Base-by-base conservation (phyloP, 495 filamentous ascomycete genomes). In the Trichocladium antarcticum region DNA sequence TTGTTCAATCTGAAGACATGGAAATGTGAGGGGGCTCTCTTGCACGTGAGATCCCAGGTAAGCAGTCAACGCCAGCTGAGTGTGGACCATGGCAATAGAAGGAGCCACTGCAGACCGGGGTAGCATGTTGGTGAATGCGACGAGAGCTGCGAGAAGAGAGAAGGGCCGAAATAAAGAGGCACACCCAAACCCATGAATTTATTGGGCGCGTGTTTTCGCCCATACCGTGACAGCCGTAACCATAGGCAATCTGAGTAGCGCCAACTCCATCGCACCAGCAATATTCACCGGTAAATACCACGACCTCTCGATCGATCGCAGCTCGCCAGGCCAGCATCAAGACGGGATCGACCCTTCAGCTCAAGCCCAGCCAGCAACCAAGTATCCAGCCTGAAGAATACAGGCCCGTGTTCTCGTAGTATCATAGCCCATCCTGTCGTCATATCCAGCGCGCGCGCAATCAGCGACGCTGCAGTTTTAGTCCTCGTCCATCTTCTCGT, bases 401-500 rank as follows among this genome's bases (percentile, higher is more conserved):
- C 24, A 1, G 19, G 41, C 11, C 48, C 40, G 45, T 50, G 45
- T 44, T 40, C 48, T 50, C 48, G 15, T 44, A 22, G 39, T 9
- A 42, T 44, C 48, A 34, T 44, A 32, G 20, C 47, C 37, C 42
- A 50, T 50, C 27, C 15, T 41, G 24, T 50, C 41, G 11, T 50
- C 39, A 34, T 15, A 15, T 44, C 35, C 36, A 27, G 34, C 35
- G 28, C 21, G 31, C 34, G 40, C 12, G 1, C 3, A 5, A 2
- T 37, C 34, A 22, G n/a, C 6, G 15, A 5, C 16, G 28, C 7
- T 14, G 6, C 5, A 17, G 17, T 14, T 45, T 55, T 71, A 71
- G 45, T 71, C 69, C 60, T 73, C 71, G 24, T 72, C 65, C 71
- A 74, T 73, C 60, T 67, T 67, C 48, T 71, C 70, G 27, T 68